Conservation (phyloP, 495 filamentous ascomycete genomes). For the Bryoglossum gracile region DNA sequence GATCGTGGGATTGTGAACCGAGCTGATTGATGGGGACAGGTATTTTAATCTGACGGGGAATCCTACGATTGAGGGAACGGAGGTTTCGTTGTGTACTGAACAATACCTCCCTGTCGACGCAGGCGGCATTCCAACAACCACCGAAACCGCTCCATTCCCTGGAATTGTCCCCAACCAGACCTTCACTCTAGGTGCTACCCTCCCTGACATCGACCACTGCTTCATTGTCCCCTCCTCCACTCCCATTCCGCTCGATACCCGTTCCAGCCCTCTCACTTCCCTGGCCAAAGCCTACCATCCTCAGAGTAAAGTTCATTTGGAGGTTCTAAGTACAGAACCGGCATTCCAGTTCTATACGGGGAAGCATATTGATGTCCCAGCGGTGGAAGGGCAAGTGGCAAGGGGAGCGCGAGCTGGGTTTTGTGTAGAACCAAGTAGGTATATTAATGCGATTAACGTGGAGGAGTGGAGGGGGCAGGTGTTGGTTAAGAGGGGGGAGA, state of each 20-base stretch:
- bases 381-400: constrained; percentile 52
- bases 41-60: constrained; percentile 81
- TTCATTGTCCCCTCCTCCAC: constrained; percentile 64
- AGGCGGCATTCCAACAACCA: constrained; percentile 58
- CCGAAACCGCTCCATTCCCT: constrained; percentile 45
- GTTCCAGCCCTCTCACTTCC: constrained; percentile 50
- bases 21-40: constrained; percentile 37
- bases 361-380: constrained; percentile 69
- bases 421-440: constrained; percentile 86
- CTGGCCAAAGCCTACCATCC: constrained; percentile 66
- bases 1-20: too few relatives aligned
- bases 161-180: constrained; percentile 53
- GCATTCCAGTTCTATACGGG: constrained; percentile 97
- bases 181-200: constrained; percentile 59
- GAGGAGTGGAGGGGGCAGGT: constrained; percentile 72
- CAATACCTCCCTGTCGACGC: constrained; percentile 68
- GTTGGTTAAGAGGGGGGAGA: constrained; percentile 68
- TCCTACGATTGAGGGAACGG: constrained; percentile 67
- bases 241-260: constrained; percentile 72
- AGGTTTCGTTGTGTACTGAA: constrained; percentile 61
- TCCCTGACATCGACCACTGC: constrained; percentile 82
- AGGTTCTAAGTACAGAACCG: constrained; percentile 83
- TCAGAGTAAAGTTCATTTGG: constrained; percentile 64
- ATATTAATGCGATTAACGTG: constrained; percentile 79
- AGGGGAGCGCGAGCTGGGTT: constrained; percentile 65